Base-by-base conservation (phyloP, 805 yeast genomes). In the Cyberlindnera nakhonratchasimensis region DNA sequence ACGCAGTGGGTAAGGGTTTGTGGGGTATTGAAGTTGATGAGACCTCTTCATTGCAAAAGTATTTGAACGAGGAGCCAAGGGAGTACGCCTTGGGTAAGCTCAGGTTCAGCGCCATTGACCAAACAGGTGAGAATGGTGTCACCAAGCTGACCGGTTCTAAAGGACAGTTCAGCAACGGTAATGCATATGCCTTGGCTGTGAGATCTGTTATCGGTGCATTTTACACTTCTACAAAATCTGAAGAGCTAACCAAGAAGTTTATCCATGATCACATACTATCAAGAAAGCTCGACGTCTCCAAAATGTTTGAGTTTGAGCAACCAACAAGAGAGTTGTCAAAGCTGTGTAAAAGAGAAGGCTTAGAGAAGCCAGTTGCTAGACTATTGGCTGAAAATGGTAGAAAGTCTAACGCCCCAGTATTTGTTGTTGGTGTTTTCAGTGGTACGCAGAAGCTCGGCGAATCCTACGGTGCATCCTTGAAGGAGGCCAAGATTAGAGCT, bases 331-430 rank as follows among this genome's bases (percentile, higher is more conserved):
- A 90, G 60, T 71, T 93, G 46, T 75, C 87, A 1, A 76, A 79
- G 45, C 67, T 93, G 37, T 81, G 96, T 57, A 81, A 78, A 42
- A 79, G 90, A 50, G 84, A 90, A 59, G 76, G 78, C 12, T 71
- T 91, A 51, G 75, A 75, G 38, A 74, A 77, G 17, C 96, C 97
- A 22, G 75, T 84, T 5, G 81, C 89, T 35, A 80, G 95, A 59
- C 73, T 93, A 45, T 69, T 93, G 42, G 90, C 96, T 25, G 99
- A 93, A 66, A 85, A 96, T 22, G 99, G 99, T 63, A 78, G 99
- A 65, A 70, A 73, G 55, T 79, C 96, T 3, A 74, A 77, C 45
- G 79, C 85, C 35, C 95, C 99, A 19, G 82, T 89, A 29, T 93
- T 78, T 54, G 84, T 91, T 12, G 95, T 91, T 25, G 98, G 96